phyloP scores from a whole-genome alignment of 345 rosid genomes.

The Dovyalis caffra region DNA sequence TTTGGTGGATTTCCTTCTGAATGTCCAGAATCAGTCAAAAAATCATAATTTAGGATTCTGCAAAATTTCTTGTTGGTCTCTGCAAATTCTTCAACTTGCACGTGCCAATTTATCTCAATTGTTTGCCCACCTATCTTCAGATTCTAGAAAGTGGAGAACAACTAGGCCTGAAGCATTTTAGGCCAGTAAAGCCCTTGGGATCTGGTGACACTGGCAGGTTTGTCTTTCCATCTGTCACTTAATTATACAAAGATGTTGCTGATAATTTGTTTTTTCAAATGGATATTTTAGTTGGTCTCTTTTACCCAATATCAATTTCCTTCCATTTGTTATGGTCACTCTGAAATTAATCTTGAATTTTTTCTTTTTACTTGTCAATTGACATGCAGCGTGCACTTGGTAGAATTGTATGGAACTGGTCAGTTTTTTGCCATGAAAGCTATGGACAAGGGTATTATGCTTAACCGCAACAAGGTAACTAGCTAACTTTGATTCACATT shows the following conservation, averaged over 20 bases:
- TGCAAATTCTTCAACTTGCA: background rate
- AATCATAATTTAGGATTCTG: no score
- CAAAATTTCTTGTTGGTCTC: no score
- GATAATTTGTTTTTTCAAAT: background rate
- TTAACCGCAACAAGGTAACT: constrained; percentile 83
- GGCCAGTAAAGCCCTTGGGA: constrained; percentile 85
- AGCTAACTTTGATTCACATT: no score
- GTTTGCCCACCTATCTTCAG: constrained; percentile 28
- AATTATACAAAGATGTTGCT: background rate
- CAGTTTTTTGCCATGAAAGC: constrained; percentile 88
- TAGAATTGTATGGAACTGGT: constrained; percentile 73
- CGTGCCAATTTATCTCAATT: background rate
- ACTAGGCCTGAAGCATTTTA: constrained; percentile 75
- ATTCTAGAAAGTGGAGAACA: constrained; percentile 62
- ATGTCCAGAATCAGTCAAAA: no score
- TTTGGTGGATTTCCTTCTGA: no score
- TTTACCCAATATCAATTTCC: background rate
- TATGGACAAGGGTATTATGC: constrained; percentile 91
- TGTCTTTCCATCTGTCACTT: background rate
- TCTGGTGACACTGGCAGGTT: constrained; percentile 99
- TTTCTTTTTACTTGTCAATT: constrained; percentile 5
- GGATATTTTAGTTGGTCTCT: background rate
- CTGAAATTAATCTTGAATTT: background rate
- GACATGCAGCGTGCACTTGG: constrained; percentile 77
- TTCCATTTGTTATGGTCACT: background rate